Conservation (phyloP, 164 flowering plant genomes). For the Nymphaea thermarum region DNA sequence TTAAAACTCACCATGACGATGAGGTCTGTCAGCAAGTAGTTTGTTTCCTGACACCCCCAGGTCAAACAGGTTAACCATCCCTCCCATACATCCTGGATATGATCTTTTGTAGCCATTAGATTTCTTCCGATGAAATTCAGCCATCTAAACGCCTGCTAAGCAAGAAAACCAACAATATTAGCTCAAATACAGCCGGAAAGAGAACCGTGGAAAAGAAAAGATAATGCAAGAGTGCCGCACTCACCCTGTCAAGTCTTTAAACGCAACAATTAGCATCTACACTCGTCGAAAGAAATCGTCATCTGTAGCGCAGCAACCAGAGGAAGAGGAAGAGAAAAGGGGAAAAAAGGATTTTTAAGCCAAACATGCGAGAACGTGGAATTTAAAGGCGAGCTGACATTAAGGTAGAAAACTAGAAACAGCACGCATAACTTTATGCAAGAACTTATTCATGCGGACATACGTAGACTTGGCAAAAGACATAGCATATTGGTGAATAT, state of each 20-base stretch:
- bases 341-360: neutral
- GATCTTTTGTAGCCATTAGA: slow-evolving; percentile 12
- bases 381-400: neutral
- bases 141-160: neutral
- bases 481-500: too few species aligned
- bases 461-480: neutral
- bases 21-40: neutral
- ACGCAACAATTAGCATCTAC: neutral
- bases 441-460: neutral
- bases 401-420: neutral
- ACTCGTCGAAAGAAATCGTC: neutral
- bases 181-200: too few species aligned
- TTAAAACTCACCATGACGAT: neutral
- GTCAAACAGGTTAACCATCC: slow-evolving; percentile 6
- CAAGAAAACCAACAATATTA: neutral
- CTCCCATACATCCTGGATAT: slow-evolving; percentile 1
- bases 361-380: neutral
- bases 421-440: neutral
- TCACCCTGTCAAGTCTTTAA: neutral
- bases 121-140: neutral
- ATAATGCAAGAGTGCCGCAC: neutral
- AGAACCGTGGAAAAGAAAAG: neutral
- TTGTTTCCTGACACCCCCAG: neutral
- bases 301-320: neutral
- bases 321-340: neutral